Evolutionary conservation across 2,329 filamentous ascomycete genomes (phyloP).

Genomic region (Colletotrichum scovillei): DNA sequence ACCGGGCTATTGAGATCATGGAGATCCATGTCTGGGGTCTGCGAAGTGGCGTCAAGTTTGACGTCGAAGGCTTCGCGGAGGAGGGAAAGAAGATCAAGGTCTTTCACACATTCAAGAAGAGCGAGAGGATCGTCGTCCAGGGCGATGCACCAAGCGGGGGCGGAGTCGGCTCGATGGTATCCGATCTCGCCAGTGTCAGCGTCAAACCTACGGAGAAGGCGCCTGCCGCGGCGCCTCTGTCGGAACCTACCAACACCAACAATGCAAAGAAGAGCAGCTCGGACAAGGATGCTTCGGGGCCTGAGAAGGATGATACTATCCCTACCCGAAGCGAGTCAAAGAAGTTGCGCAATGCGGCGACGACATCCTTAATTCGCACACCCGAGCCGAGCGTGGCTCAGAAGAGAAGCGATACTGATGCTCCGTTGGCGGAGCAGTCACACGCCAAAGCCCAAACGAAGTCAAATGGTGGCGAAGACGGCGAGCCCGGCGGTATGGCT

Average conservation of each 20-base stretch:
- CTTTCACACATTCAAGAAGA: slow-evolving; percentile 82
- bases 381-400: background rate
- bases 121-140: slow-evolving; percentile 78
- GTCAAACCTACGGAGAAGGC: slow-evolving; percentile 47
- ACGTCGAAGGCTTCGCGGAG: slow-evolving; percentile 87
- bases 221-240: slow-evolving; percentile 48
- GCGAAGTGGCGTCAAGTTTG: slow-evolving; percentile 86
- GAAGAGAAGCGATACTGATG: slow-evolving; percentile 27
- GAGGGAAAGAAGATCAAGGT: slow-evolving; percentile 87
- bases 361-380: slow-evolving; percentile 47
- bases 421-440: background rate
- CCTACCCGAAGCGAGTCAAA: slow-evolving; percentile 36
- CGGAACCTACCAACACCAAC: slow-evolving; percentile 43
- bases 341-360: slow-evolving; percentile 41
- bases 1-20: slow-evolving; percentile 84
- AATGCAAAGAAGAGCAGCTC: slow-evolving; percentile 15
- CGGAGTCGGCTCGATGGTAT: slow-evolving; percentile 63
- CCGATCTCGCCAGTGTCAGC: slow-evolving; percentile 61
- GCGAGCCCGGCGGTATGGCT: slow-evolving; percentile 72
- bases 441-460: slow-evolving; percentile 18
- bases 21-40: slow-evolving; percentile 94
- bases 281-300: slow-evolving; percentile 22
- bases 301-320: background rate
- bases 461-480: background rate
- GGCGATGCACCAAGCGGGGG: slow-evolving; percentile 61